These are phyloP conservation scores for Elsinoe arachidis DNA, from an alignment of 2,329 filamentous ascomycete genomes.

Conservation along the genomic window DNA sequence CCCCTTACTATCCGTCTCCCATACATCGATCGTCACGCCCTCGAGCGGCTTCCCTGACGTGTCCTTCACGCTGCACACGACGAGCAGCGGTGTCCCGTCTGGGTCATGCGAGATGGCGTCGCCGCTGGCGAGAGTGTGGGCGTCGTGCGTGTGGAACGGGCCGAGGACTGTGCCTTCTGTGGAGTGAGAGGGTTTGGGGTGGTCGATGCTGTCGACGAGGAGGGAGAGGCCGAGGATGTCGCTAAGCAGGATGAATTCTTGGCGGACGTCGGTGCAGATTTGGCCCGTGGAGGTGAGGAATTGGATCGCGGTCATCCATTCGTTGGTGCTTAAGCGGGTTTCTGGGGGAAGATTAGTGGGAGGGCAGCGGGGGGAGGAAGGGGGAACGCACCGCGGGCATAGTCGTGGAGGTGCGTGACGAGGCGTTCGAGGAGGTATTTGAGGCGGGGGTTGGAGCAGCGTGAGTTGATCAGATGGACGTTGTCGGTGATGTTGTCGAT, in stretches of 20 bases:
- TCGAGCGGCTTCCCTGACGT: conserved; percentile 52
- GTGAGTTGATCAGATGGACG: conserved; percentile 64
- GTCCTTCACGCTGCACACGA: conserved; percentile 64
- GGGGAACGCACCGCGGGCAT: conserved; percentile 48
- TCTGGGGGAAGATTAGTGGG: conserved; percentile 28
- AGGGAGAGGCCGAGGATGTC: conserved; percentile 72
- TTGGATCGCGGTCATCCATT: conserved; percentile 67
- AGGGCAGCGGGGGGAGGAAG: too few relatives aligned
- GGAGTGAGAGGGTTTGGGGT: conserved; percentile 60
- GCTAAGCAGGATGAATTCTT: conserved; percentile 66
- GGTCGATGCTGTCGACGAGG: conserved; percentile 73
- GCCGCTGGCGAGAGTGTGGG: conserved; percentile 49
- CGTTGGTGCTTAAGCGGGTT: conserved; percentile 63
- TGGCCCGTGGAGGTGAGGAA: conserved; percentile 67
- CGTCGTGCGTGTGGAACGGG: conserved; percentile 76
- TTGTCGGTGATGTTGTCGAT: conserved; percentile 76
- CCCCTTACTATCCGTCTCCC: conserved; percentile 75
- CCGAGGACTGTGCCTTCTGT: conserved; percentile 77
- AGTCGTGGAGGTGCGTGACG: conserved; percentile 72
- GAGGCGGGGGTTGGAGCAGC: conserved; percentile 54
- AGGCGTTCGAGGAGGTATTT: conserved; percentile 66
- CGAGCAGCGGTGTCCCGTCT: conserved; percentile 60
- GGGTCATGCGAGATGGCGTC: conserved; percentile 58
- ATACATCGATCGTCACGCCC: conserved; percentile 68
- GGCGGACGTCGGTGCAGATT: conserved; percentile 64